Evolutionary conservation across 2,329 filamentous ascomycete species (phyloP), one percentile per base, ranked within the genome.

Genomic region (Xylariales sp.): DNA sequence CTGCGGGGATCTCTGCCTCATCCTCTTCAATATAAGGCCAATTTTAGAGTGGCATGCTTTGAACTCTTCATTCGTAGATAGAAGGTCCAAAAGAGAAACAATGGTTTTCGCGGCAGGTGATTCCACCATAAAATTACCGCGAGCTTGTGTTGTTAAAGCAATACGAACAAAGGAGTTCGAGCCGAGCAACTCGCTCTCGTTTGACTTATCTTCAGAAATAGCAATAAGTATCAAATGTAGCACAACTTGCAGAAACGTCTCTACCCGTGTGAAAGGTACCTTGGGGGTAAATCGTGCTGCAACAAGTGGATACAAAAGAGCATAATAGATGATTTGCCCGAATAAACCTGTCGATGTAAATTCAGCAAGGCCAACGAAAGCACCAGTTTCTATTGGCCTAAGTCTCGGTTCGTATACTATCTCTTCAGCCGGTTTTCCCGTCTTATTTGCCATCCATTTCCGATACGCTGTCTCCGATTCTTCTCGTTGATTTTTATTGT

Each of bases 401-500:
- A 97, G 85, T 74, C 90, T 93, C 0, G 97, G 94, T 79, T 98
- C 95, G 77, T 93, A 97, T 2, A 98, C 94, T 67, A 98, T 90
- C 62, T 97, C 94, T 48, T 93, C 89, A 1, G 87, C 83, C 50
- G 90, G 85, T 77, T 94, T 94, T 18, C 94, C 94, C 0, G 91
- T 93, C 80, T 92, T 94, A 81, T 94, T 94, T 10, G 94, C 93
- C 83, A 96, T 90, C 84, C 93, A 91, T 75, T 91, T 91, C 74
- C 91, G 93, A 82, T 96, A 97, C 3, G 94, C 91, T 72, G 88
- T 90, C 80, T 99, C 96, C 0, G 95, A 93, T 78, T 99, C 96
- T 77, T 99, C 96, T 58, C 96, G 89, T 79, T 98, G 95, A 75
- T 99, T 99, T 77, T 97, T 97, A 75, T 90, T 97, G 80, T 97